Evolutionary conservation across 129 eudicot species (phyloP).

Genomic region (Ambrosia artemisiifolia): DNA sequence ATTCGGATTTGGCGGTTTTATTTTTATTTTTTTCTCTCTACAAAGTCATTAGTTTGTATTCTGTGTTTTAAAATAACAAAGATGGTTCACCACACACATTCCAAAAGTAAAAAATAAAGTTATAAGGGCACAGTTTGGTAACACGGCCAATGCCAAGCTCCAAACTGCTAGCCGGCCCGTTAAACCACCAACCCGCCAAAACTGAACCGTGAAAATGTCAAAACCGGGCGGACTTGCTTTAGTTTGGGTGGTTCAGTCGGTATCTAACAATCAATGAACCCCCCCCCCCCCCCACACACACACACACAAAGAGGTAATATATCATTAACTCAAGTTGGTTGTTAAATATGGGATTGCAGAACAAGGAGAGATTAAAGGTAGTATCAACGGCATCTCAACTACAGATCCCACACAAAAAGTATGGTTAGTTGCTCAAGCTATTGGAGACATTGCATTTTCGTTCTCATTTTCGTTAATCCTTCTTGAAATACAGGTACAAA

Average conservation of each 20-base stretch:
- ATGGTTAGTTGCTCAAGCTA: slow-evolving; percentile 67
- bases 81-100: not conserved
- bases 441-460: slow-evolving; percentile 87
- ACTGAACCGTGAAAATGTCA: not conserved
- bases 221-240: not conserved
- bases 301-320: too few species aligned
- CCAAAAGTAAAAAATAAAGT: not conserved
- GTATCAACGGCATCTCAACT: slow-evolving; percentile 56
- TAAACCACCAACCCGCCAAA: not conserved
- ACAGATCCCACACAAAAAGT: slow-evolving; percentile 55
- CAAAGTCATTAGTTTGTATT: not conserved
- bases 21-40: not conserved
- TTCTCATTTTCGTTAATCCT: slow-evolving; percentile 55
- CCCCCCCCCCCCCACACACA: too few species aligned
- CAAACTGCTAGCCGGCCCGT: not conserved
- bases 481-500: slow-evolving; percentile 67
- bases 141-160: not conserved
- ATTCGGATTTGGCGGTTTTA: not conserved
- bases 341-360: slow-evolving; percentile 36
- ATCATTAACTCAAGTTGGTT: not conserved
- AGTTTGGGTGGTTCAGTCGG: too few species aligned
- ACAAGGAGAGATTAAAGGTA: slow-evolving; percentile 63
- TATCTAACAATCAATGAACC: too few species aligned
- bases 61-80: not conserved
- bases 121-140: too few species aligned